Percentiles rank a stretch among this genome's conserved stretches.
Conservation (phyloP, 1,139 yeast species). For the Pichia norvegensis region DNA sequence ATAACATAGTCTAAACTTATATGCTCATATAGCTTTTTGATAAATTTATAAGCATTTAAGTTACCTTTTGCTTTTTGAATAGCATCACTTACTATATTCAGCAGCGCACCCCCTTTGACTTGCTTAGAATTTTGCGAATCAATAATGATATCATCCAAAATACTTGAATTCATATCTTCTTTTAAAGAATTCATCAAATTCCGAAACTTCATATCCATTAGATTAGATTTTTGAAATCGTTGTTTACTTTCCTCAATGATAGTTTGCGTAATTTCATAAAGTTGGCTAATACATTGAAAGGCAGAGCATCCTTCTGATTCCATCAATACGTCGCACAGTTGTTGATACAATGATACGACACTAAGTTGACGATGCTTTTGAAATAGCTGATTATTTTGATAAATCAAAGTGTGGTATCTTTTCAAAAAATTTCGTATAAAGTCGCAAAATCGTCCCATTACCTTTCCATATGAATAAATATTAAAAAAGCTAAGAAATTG, state of each 20-base stretch:
- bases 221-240: conserved; percentile 24
- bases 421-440: conserved; percentile 46
- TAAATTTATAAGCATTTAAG: conserved; percentile 43
- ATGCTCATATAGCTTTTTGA: conserved; percentile 44
- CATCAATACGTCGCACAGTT: conserved; percentile 18
- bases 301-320: conserved; percentile 19
- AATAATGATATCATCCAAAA: conserved; percentile 38
- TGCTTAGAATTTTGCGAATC: conserved; percentile 47
- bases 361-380: conserved; percentile 30
- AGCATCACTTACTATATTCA: conserved; percentile 54
- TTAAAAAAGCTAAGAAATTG: conserved; percentile 54
- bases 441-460: conserved; percentile 65
- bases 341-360: conserved; percentile 42
- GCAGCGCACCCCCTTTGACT: conserved; percentile 63
- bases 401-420: conserved; percentile 19
- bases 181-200: conserved; percentile 36
- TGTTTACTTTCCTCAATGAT: conserved; percentile 37
- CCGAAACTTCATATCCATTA: conserved; percentile 31
- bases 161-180: conserved; percentile 37
- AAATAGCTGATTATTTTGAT: background rate
- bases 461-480: conserved; percentile 52
- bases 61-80: conserved; percentile 62
- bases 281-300: conserved; percentile 40
- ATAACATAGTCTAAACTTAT: conserved; percentile 58
- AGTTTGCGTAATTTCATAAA: conserved; percentile 46